Evolutionary conservation across 2,329 filamentous ascomycete genomes (phyloP).

Genomic region (Alternaria novae-zelandiae): DNA sequence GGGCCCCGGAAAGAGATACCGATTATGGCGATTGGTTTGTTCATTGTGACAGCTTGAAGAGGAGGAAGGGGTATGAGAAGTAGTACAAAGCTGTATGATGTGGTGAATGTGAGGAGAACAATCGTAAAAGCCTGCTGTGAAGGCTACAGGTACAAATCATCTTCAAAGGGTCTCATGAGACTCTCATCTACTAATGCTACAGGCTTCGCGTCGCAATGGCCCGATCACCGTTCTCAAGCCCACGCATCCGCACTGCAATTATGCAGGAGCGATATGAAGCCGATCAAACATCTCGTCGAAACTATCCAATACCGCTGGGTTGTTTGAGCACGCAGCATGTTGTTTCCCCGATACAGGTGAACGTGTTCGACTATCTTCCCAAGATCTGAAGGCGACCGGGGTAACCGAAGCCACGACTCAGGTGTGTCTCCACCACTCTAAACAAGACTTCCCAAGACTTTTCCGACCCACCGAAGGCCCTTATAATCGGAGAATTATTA

Average conservation of each 20-base stretch:
- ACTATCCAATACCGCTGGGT: background rate
- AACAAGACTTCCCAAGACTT: background rate
- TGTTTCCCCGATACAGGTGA: background rate
- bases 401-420: background rate
- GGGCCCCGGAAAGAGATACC: conserved; percentile 6
- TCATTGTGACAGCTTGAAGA: background rate
- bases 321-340: background rate
- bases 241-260: background rate
- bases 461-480: background rate
- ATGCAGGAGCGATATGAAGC: background rate
- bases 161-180: background rate
- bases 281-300: background rate
- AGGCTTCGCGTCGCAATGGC: background rate
- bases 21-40: conserved; percentile 5
- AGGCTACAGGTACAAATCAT: background rate
- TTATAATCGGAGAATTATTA: background rate
- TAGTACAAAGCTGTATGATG: background rate
- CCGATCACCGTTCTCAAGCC: background rate
- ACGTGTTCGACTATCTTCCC: background rate
- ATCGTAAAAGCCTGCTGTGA: background rate
- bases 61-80: background rate
- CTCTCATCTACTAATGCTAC: background rate
- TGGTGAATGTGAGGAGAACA: background rate
- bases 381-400: background rate
- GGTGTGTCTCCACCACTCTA: background rate